These are phyloP conservation scores for Hirsutella thompsonii DNA, from an alignment of 2,329 filamentous ascomycete genomes.

Conservation along the genomic window DNA sequence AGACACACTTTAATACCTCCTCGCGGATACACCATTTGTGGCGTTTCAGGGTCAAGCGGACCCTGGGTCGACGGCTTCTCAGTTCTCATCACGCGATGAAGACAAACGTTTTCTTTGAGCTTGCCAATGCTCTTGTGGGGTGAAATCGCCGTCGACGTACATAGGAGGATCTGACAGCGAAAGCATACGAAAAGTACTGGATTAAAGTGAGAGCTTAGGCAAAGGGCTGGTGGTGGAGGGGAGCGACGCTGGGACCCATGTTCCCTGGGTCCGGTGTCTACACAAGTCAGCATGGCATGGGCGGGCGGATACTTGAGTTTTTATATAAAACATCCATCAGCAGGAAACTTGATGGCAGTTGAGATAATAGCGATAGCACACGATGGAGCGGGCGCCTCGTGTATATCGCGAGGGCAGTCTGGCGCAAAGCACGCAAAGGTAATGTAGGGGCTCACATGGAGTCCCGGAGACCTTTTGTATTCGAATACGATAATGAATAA, in stretches of 20 bases:
- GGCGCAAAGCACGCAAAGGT: background rate
- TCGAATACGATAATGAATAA: too few relatives aligned
- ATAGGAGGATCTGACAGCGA: background rate
- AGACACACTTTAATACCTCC: constrained; percentile 86
- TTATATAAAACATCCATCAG: background rate
- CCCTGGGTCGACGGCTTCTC: constrained; percentile 78
- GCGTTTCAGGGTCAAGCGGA: constrained; percentile 70
- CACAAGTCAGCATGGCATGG: too few relatives aligned
- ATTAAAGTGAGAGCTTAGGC: too few relatives aligned
- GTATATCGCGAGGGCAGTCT: background rate
- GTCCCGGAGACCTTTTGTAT: too few relatives aligned
- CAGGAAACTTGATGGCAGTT: constrained; percentile 1
- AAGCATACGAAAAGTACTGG: too few relatives aligned
- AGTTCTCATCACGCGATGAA: constrained; percentile 45
- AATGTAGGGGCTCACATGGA: too few relatives aligned
- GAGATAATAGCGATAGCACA: background rate
- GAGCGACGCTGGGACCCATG: too few relatives aligned
- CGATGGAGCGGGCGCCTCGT: background rate
- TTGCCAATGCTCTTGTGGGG: background rate
- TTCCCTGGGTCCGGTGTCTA: too few relatives aligned
- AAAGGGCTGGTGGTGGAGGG: too few relatives aligned
- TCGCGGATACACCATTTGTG: constrained; percentile 76
- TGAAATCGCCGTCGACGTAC: background rate
- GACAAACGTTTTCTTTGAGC: background rate
- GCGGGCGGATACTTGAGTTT: background rate